Evolutionary conservation across 169 alveolate species (phyloP).

Genomic region (Blepharisma undulans): DNA sequence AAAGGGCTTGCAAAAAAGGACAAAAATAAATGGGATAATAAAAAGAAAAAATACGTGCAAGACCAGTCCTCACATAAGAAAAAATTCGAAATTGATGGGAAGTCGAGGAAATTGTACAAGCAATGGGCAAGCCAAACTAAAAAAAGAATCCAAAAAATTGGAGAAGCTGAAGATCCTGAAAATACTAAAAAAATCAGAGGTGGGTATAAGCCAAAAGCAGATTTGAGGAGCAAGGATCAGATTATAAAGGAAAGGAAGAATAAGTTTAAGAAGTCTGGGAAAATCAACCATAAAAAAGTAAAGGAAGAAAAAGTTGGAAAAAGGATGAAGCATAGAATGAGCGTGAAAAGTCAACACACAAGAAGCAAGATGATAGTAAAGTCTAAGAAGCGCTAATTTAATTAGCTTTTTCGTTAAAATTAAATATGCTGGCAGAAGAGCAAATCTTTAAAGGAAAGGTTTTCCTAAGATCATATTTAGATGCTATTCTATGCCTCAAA

Average conservation of each 20-base stretch:
- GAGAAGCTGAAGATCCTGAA: conserved; percentile 36
- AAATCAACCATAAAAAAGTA: conserved; percentile 5
- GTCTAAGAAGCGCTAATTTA: background rate
- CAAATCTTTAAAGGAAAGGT: conserved; percentile 24
- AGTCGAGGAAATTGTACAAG: background rate
- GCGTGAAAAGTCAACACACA: background rate
- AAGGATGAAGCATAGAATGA: background rate
- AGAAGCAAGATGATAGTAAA: conserved; percentile 17
- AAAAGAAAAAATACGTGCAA: conserved; percentile 71
- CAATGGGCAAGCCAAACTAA: conserved; percentile 12
- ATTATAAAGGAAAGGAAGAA: background rate
- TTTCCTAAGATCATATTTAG: background rate
- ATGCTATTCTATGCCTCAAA: background rate
- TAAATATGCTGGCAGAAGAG: conserved; percentile 19
- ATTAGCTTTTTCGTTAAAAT: background rate
- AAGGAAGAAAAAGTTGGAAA: background rate
- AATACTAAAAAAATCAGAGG: background rate
- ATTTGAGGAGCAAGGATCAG: background rate
- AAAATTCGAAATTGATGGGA: conserved; percentile 8
- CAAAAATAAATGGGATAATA: conserved; percentile 79
- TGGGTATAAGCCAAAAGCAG: background rate
- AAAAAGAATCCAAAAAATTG: conserved; percentile 30
- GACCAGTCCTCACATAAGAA: conserved; percentile 37
- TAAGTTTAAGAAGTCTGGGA: background rate
- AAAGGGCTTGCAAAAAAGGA: conserved; percentile 43